These are phyloP conservation scores for Anthracocystis walkeri DNA, from an alignment of 1,284 basidiomycete genomes.

Conservation along the genomic window DNA sequence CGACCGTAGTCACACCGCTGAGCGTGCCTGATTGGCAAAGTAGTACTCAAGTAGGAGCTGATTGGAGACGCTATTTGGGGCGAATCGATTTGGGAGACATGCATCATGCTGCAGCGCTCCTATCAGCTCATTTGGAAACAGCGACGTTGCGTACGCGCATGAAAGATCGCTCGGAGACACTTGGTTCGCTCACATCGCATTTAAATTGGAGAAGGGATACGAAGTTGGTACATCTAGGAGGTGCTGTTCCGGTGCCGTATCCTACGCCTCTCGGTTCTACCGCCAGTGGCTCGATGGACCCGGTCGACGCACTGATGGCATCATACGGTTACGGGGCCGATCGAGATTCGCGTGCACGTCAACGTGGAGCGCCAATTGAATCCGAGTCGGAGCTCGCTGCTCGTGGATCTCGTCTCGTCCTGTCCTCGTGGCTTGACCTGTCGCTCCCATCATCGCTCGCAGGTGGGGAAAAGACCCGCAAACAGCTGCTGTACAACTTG, in stretches of 20 bases:
- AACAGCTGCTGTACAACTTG: slow-evolving; percentile 32
- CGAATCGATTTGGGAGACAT: slow-evolving; percentile 40
- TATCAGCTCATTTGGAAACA: slow-evolving; percentile 62
- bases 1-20: slow-evolving; percentile 49
- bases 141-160: slow-evolving; percentile 59
- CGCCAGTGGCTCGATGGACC: slow-evolving; percentile 24
- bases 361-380: slow-evolving; percentile 33
- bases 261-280: slow-evolving; percentile 33
- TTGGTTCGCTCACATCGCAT: slow-evolving; percentile 44
- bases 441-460: slow-evolving; percentile 28
- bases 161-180: slow-evolving; percentile 43
- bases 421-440: slow-evolving; percentile 39
- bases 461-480: slow-evolving; percentile 1
- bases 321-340: slow-evolving; percentile 49
- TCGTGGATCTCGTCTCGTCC: slow-evolving; percentile 21
- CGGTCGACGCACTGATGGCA: slow-evolving; percentile 60
- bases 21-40: slow-evolving; percentile 19
- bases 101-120: slow-evolving; percentile 55
- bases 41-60: slow-evolving; percentile 19
- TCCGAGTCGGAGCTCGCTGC: slow-evolving; percentile 28
- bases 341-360: slow-evolving; percentile 22
- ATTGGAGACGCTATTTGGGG: slow-evolving; percentile 26
- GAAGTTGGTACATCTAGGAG: slow-evolving; percentile 59
- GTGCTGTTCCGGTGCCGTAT: slow-evolving; percentile 58
- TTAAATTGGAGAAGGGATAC: slow-evolving; percentile 66